These are phyloP conservation scores for Dacryopinax spathularia DNA, from an alignment of 768 basidiomycete species.

Conservation along the genomic window DNA sequence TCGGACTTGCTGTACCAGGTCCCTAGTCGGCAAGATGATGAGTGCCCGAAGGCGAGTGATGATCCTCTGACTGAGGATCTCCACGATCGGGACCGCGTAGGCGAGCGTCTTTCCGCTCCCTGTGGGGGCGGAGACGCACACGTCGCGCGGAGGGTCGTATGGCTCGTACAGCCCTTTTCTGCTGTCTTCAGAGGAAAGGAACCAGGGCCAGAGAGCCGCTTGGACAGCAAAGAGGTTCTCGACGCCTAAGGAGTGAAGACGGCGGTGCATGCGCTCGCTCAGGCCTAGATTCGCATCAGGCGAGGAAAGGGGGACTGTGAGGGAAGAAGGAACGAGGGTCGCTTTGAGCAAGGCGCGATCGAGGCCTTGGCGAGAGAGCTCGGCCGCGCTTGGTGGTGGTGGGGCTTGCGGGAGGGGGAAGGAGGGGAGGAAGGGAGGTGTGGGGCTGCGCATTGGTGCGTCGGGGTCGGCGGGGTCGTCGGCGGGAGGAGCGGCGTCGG, in stretches of 20 bases:
- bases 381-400: slow-evolving; percentile 50
- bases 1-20: slow-evolving; percentile 79
- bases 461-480: slow-evolving; percentile 5
- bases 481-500: background rate
- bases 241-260: slow-evolving; percentile 66
- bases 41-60: slow-evolving; percentile 79
- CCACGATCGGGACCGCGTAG: slow-evolving; percentile 87
- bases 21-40: slow-evolving; percentile 82
- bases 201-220: slow-evolving; percentile 69
- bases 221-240: slow-evolving; percentile 86
- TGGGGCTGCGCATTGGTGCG: slow-evolving; percentile 19
- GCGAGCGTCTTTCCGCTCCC: slow-evolving; percentile 96
- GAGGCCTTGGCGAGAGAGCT: slow-evolving; percentile 64
- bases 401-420: slow-evolving; percentile 59
- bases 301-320: slow-evolving; percentile 21
- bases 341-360: slow-evolving; percentile 60
- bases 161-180: slow-evolving; percentile 47
- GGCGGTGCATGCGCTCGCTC: slow-evolving; percentile 42
- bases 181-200: slow-evolving; percentile 37
- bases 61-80: slow-evolving; percentile 60
- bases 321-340: slow-evolving; percentile 47
- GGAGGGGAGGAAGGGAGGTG: slow-evolving; percentile 35
- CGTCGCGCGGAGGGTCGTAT: slow-evolving; percentile 53
- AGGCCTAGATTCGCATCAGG: slow-evolving; percentile 36
- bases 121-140: slow-evolving; percentile 92